A percentile compares a stretch with the other conserved stretches of the same genome.
Conservation (phyloP, 805 yeast species). For the Starmerella bombi region DNA sequence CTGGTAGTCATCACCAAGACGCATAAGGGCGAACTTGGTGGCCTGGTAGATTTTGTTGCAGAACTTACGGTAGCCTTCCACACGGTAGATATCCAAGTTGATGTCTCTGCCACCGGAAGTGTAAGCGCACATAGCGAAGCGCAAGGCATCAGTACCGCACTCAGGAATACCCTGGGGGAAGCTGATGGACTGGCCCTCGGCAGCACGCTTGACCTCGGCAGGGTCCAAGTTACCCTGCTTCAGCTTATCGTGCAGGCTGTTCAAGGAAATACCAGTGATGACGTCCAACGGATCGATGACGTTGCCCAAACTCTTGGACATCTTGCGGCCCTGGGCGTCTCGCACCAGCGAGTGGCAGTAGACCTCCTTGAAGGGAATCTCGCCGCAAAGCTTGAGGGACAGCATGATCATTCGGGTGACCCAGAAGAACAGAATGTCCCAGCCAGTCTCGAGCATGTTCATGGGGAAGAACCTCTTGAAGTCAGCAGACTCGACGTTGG, state of each 20-base stretch:
- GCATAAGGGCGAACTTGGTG: slow-evolving; percentile 87
- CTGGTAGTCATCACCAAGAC: slow-evolving; percentile 74
- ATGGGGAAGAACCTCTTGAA: slow-evolving; percentile 72
- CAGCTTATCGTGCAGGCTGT: slow-evolving; percentile 66
- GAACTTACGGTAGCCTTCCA: slow-evolving; percentile 98
- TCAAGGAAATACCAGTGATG: slow-evolving; percentile 71
- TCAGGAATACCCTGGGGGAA: slow-evolving; percentile 97
- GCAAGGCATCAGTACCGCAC: slow-evolving; percentile 97
- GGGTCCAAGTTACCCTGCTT: slow-evolving; percentile 75
- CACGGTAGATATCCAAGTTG: slow-evolving; percentile 88
- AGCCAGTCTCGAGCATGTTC: slow-evolving; percentile 93
- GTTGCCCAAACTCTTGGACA: slow-evolving; percentile 96
- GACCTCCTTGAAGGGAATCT: slow-evolving; percentile 87
- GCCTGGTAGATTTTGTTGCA: slow-evolving; percentile 99
- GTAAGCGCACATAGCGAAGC: slow-evolving; percentile 96
- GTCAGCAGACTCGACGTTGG: slow-evolving; percentile 48
- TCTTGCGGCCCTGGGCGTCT: slow-evolving; percentile 96
- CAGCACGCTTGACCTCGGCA: slow-evolving; percentile 74
- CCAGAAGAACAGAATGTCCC: slow-evolving; percentile 99
- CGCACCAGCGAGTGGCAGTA: slow-evolving; percentile 97
- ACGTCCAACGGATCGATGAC: slow-evolving; percentile 95
- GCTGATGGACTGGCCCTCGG: slow-evolving; percentile 71
- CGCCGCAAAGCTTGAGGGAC: slow-evolving; percentile 79
- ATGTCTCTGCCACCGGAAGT: slow-evolving; percentile 98
- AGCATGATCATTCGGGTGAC: slow-evolving; percentile 91